A percentile compares a stretch with the other conserved stretches of the same genome.
phyloP scores from a whole-genome alignment of 768 basidiomycete species.

The Thelephora ganbajun region DNA sequence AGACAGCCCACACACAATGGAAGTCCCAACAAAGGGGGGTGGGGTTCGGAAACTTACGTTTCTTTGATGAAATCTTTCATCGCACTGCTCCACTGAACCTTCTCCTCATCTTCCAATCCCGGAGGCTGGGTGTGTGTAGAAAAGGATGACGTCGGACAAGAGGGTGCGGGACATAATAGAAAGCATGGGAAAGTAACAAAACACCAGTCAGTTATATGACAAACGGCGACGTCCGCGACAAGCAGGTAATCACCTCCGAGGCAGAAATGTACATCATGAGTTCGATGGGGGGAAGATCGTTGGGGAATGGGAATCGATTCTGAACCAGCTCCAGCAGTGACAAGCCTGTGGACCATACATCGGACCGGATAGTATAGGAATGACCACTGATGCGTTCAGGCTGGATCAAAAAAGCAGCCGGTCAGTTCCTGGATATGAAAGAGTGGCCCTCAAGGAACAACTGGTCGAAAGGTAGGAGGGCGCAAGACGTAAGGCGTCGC shows the following conservation, averaged over 20 bases:
- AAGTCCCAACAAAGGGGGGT: constrained; percentile 3
- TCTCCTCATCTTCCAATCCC: constrained; percentile 63
- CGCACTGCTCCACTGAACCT: constrained; percentile 50
- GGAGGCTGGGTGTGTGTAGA: constrained; percentile 42
- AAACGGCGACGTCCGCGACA: background rate
- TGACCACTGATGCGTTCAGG: constrained; percentile 91
- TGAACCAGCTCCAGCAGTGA: constrained; percentile 87
- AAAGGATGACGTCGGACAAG: constrained; percentile 10
- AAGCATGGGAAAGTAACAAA: constrained; percentile 3
- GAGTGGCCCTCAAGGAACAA: background rate
- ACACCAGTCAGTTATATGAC: background rate
- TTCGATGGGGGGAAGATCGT: constrained; percentile 87
- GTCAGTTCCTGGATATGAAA: constrained; percentile 1
- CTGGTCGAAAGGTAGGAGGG: constrained; percentile 5
- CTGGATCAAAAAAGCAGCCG: constrained; percentile 23
- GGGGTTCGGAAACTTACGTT: constrained; percentile 39
- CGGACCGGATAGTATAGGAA: constrained; percentile 87
- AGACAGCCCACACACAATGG: background rate
- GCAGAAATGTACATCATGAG: constrained; percentile 81
- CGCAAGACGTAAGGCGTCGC: constrained; percentile 4
- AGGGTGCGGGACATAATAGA: constrained; percentile 4
- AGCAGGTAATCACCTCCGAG: constrained; percentile 41
- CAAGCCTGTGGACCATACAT: constrained; percentile 97
- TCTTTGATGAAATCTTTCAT: constrained; percentile 89
- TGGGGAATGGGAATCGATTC: constrained; percentile 91